Evolutionary conservation across 441 rosid species (phyloP).

Genomic region (Macaranga tanarius): DNA sequence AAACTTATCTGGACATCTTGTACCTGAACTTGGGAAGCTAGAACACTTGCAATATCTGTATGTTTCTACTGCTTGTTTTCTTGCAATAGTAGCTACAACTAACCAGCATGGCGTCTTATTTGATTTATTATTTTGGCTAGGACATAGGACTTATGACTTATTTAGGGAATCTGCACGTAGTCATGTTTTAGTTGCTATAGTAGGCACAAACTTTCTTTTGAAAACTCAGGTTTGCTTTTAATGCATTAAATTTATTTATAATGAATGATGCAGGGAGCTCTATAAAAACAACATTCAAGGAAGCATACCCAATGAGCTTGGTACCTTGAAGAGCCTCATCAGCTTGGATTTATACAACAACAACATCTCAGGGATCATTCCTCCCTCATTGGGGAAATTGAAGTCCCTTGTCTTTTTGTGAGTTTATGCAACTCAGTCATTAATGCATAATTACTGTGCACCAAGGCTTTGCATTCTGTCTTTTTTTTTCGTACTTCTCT

Average conservation of each 20-base stretch:
- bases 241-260: conserved; percentile 1
- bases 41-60: conserved; percentile 89
- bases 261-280: conserved; percentile 60
- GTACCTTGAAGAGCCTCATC: conserved; percentile 76
- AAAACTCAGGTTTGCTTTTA: not conserved
- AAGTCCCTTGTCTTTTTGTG: conserved; percentile 91
- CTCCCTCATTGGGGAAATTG: conserved; percentile 69
- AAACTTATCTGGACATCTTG: conserved; percentile 81
- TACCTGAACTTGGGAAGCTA: conserved; percentile 82
- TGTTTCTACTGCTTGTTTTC: conserved; percentile 29
- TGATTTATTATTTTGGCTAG: not conserved
- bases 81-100: not conserved
- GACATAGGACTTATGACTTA: conserved; percentile 3
- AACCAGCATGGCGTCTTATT: not conserved
- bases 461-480: not conserved
- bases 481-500: not conserved
- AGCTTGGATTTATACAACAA: conserved; percentile 94
- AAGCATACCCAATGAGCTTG: conserved; percentile 74
- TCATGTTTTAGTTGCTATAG: not conserved
- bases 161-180: not conserved
- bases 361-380: conserved; percentile 76
- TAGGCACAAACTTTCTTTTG: not conserved
- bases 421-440: conserved; percentile 33
- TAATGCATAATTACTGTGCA: conserved; percentile 9
- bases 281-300: conserved; percentile 90